Conservation (phyloP, 108 stramenopile genomes). For the Cyclostephanos tholiformis region DNA sequence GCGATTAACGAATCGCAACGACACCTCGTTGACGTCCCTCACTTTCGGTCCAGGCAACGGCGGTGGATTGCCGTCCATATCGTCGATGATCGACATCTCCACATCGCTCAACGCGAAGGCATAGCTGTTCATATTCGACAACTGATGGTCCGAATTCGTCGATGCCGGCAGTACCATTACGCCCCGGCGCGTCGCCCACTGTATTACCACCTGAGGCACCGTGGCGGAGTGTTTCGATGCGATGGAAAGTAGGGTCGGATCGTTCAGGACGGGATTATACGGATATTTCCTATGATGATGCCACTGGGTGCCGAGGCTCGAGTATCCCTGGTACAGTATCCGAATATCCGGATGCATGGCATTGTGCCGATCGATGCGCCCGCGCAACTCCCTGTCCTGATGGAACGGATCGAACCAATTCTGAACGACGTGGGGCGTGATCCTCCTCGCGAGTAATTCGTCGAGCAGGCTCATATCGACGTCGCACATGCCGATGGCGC, state of each 20-base stretch:
- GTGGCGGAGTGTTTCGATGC: constrained; percentile 44
- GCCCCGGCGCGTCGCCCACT: constrained; percentile 60
- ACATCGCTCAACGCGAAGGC: constrained; percentile 43
- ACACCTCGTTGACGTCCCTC: constrained; percentile 26
- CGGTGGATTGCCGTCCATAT: constrained; percentile 53
- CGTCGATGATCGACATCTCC: constrained; percentile 49
- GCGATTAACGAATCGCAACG: constrained; percentile 40
- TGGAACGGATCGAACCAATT: constrained; percentile 71
- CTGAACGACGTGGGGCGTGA: constrained; percentile 55
- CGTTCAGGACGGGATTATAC: constrained; percentile 54
- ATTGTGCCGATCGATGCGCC: constrained; percentile 29
- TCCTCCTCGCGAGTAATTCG: constrained; percentile 43
- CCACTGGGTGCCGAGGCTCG: constrained; percentile 61
- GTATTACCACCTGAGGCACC: constrained; percentile 55
- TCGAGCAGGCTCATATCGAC: constrained; percentile 48
- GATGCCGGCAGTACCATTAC: constrained; percentile 65
- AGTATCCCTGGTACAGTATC: constrained; percentile 64
- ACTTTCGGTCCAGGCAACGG: constrained; percentile 5
- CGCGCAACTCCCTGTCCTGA: constrained; percentile 45
- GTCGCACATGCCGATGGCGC: constrained; percentile 62
- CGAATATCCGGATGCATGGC: constrained; percentile 16
- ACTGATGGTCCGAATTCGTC: constrained; percentile 43
- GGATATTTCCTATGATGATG: constrained; percentile 41
- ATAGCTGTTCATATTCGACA: constrained; percentile 50
- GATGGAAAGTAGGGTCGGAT: constrained; percentile 39